phyloP scores from a whole-genome alignment of 1,284 basidiomycete species.

The Leccinum pachyderme region DNA sequence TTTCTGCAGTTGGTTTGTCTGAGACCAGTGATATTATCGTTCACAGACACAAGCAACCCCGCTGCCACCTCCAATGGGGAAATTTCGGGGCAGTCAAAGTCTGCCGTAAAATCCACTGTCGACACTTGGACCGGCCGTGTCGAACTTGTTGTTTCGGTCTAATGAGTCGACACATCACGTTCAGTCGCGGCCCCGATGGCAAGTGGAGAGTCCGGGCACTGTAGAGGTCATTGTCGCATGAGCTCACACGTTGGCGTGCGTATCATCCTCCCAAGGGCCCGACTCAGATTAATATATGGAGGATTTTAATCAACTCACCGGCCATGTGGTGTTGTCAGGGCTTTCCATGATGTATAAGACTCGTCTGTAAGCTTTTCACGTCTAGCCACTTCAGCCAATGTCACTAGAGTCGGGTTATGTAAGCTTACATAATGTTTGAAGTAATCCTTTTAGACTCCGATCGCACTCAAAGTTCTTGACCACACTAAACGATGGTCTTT shows the following conservation, averaged over 20 bases:
- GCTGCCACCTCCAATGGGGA: conserved; percentile 9
- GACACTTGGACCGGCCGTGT: not conserved
- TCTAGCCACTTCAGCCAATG: conserved; percentile 7
- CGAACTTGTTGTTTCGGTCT: conserved; percentile 14
- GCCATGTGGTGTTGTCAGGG: conserved; percentile 17
- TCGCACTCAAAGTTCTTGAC: not conserved
- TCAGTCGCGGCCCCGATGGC: conserved; percentile 9
- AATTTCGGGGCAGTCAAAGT: conserved; percentile 6
- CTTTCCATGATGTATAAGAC: not conserved
- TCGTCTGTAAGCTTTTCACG: conserved; percentile 1
- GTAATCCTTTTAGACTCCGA: conserved; percentile 15
- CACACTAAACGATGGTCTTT: conserved; percentile 11
- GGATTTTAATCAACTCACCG: conserved; percentile 20
- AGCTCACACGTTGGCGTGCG: conserved; percentile 13
- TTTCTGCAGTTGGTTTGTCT: not conserved
- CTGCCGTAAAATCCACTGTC: not conserved
- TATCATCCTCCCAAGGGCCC: not conserved
- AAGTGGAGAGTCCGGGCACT: conserved; percentile 1
- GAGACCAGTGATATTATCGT: not conserved
- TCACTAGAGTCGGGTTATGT: not conserved
- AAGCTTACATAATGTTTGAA: not conserved
- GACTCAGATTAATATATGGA: conserved; percentile 9
- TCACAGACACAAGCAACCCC: conserved; percentile 1
- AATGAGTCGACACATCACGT: not conserved
- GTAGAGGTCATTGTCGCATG: conserved; percentile 1